Evolutionary conservation across 2,329 filamentous ascomycete genomes (phyloP), one percentile per base, ranked within the genome.

Genomic region (Colletotrichum sp.): DNA sequence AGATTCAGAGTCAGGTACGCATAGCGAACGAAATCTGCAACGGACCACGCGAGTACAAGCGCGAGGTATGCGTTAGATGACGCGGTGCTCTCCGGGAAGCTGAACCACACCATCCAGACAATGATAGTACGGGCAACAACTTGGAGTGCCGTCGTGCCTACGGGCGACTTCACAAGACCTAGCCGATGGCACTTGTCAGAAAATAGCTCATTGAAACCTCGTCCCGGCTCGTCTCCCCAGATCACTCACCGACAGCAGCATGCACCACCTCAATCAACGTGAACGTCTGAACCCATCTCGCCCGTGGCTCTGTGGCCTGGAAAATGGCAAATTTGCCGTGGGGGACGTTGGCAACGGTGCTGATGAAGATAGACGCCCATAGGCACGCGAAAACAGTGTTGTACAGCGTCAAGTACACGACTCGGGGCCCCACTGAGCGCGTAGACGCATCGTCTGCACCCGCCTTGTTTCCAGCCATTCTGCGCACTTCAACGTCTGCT

Each of bases 1-100:
- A 97, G 90, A 79, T 92, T 92, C 80, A 96, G 89, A 43, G 94
- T 94, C 84, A 98, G 98, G 89, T 95, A 98, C 66, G 91, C 91
- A 89, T 99, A 99, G 69, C 97, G 93, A 80, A 98, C 93, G 68
- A 98, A 94, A 86, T 99, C 97, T 73, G 97, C 98, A 73, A 95
- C 85, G 77, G 92, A 94, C 96, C 97, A 98, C 27, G 97, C 96
- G 70, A 93, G 80, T 72, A 98, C 89, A 94, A 98, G 95, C 80
- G 89, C 90, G 77, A 91, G 88, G 88, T 96, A 97, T 66, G 90
- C 91, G 13, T 89, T 16, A 28, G 74, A 76, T 6, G 86, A 76
- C 88, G 91, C 66, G 85, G 81, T 76, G 92, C 93, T 89, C 68
- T 88, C 85, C 9, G 94, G 94, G 87, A 96, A 98, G 58, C 89